Evolutionary conservation across 2,329 filamentous ascomycete genomes (phyloP), one percentile per base, ranked within the genome.

Genomic region (Sphaerulina populicola): DNA sequence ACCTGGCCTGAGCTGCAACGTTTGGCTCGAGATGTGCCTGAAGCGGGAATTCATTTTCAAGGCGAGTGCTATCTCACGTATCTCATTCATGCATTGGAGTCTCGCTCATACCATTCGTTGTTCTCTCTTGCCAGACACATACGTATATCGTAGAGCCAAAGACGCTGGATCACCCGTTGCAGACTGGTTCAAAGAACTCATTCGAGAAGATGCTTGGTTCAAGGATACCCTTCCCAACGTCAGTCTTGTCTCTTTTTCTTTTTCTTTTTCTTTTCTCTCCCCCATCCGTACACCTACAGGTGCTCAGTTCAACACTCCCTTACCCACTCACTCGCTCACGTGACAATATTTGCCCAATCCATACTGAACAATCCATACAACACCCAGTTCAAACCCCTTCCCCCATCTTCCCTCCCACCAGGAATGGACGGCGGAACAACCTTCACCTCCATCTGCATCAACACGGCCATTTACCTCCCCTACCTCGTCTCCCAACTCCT

Each of bases 381-480:
- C 14, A 30, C 29, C 6, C 47, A 67, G 65, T 69, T 69, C 60
- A 62, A 60, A 41, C 53, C 65, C 2, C 57, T 69, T 4, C 27
- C 59, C 11, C 56, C 62, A 37, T 53, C 55, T 4, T 61, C 66
- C 59, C 71, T 94, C 1, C 78, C 80, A 0, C 61, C 72, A 0
- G 86, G 79, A 14, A 78, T 83, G 47, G 83, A 88, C 54, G 85
- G 83, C 9, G 89, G 82, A 21, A 86, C 80, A 45, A 74, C 77
- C 49, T 95, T 93, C 68, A 88, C 80, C 6, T 91, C 86, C 1
- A 83, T 95, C 37, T 96, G 90, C 71, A 91, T 96, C 67, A 96
- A 97, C 71, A 87, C 87, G 0, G 81, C 86, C 38, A 71, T 96
- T 52, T 97, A 96, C 70, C 80, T 96, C 2, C 81, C 87, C 3